Base-by-base conservation (phyloP, 2,329 filamentous ascomycete species). In the Sodiomyces alkalinus region DNA sequence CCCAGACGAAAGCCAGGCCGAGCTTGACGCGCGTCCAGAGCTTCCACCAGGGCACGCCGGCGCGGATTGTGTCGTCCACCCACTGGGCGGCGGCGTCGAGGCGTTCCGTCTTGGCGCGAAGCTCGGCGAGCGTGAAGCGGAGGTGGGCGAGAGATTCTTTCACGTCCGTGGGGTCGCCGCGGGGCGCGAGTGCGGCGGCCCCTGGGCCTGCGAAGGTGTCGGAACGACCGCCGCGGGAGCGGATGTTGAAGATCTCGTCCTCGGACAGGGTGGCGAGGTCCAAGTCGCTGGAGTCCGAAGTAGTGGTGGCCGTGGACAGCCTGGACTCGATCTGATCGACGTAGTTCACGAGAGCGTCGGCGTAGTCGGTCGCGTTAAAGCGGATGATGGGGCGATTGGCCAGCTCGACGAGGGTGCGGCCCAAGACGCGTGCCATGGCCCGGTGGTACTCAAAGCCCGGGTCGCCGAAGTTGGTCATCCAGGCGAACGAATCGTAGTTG, bases 401-500 rank as follows among this genome's bases (percentile, higher is more conserved):
- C 9, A 83, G 55, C 36, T 69, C 66, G 4, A 71, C 70, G 1
- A 72, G 58, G 14, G 74, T 54, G 22, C 81, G 46, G 12, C 66
- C 69, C 24, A 77, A 61, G 9, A 86, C 48, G 45, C 79, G 75
- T 3, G 77, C 64, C 56, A 74, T 68, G 26, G 75, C 60, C 35
- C 61, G 49, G 49, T 82, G 79, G 43, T 82, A 80, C 25, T 64
- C 56, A 32, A 72, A 75, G 14, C 61, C 67, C 2, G 62, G 62
- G 42, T 93, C 86, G 22, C 81, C 83, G 37, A 70, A 90, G 15
- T 65, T 68, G 30, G 74, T 65, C 81, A 92, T 92, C 85, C 86
- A 93, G 51, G 78, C 62, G 50, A 85, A 90, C 43, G 74, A 82
- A 49, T 92, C 85, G 51, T 92, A 92, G 58, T 93, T 92, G 48